Evolutionary conservation across 1,139 yeast species (phyloP).

Genomic region (Geotrichum reessii): DNA sequence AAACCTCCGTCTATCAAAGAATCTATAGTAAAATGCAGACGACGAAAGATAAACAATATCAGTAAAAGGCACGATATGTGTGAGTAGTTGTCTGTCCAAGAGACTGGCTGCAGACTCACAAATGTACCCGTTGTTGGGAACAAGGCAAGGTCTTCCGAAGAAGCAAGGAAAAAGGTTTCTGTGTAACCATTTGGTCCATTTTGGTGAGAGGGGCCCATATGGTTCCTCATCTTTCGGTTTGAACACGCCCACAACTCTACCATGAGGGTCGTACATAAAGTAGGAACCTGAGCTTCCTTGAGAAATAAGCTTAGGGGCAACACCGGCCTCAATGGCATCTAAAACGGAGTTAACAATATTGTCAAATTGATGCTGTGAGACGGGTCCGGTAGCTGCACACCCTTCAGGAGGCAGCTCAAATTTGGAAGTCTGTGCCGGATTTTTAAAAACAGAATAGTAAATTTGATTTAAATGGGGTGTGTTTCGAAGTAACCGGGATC

Average conservation of each 20-base stretch:
- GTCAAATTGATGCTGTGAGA: slow-evolving; percentile 36
- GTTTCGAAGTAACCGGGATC: slow-evolving; percentile 1
- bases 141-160: slow-evolving; percentile 67
- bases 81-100: slow-evolving; percentile 53
- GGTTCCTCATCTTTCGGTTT: slow-evolving; percentile 82
- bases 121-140: slow-evolving; percentile 67
- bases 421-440: slow-evolving; percentile 28
- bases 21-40: slow-evolving; percentile 49
- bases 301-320: slow-evolving; percentile 50
- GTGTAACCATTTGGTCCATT: slow-evolving; percentile 78
- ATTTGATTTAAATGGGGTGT: slow-evolving; percentile 32
- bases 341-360: slow-evolving; percentile 40
- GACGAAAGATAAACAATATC: slow-evolving; percentile 53
- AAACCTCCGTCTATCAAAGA: slow-evolving; percentile 42
- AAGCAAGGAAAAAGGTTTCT: slow-evolving; percentile 71
- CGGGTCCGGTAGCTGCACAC: slow-evolving; percentile 33
- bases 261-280: slow-evolving; percentile 44
- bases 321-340: slow-evolving; percentile 41
- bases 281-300: slow-evolving; percentile 73
- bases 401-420: slow-evolving; percentile 33
- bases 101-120: slow-evolving; percentile 70
- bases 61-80: slow-evolving; percentile 62
- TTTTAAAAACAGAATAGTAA: slow-evolving; percentile 50
- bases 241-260: slow-evolving; percentile 52
- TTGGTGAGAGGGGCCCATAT: slow-evolving; percentile 71